These are phyloP conservation scores for Gentiana macrophylla DNA, from an alignment of 257 asterid species.

Conservation along the genomic window DNA sequence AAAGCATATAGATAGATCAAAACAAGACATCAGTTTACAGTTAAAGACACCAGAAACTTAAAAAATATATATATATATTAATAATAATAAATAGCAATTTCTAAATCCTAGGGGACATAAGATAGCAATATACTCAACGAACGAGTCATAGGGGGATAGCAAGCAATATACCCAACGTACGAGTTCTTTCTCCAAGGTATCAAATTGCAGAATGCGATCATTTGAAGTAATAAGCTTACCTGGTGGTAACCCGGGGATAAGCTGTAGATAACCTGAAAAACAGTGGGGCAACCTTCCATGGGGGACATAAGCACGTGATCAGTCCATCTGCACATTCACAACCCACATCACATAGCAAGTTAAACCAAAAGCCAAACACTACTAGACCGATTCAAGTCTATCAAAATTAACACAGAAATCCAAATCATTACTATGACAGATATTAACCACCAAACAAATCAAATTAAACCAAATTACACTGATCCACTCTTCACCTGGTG, in stretches of 20 bases:
- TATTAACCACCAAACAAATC: conserved; percentile 2
- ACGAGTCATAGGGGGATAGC: neutral
- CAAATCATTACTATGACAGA: neutral
- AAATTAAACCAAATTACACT: conserved; percentile 10
- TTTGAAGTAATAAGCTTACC: conserved; percentile 22
- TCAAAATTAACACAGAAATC: neutral
- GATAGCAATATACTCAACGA: neutral
- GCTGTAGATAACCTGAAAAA: conserved; percentile 52
- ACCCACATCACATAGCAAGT: neutral
- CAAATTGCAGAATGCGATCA: neutral
- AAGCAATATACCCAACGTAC: neutral
- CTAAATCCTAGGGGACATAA: too few relatives aligned
- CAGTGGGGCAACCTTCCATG: conserved; percentile 65
- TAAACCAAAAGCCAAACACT: neutral
- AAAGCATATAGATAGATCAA: neutral
- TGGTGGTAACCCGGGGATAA: conserved; percentile 61
- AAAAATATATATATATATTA: neutral
- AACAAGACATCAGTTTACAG: neutral
- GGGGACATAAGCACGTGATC: conserved; percentile 59
- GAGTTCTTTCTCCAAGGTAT: too few relatives aligned
- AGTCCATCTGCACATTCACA: conserved; percentile 39
- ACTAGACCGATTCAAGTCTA: neutral
- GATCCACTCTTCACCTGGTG: conserved; percentile 34
- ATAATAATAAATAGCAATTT: neutral
- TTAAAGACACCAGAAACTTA: neutral